Base-by-base conservation (phyloP, 1,139 yeast genomes). In the Zygosaccharomyces pseudobailii region DNA sequence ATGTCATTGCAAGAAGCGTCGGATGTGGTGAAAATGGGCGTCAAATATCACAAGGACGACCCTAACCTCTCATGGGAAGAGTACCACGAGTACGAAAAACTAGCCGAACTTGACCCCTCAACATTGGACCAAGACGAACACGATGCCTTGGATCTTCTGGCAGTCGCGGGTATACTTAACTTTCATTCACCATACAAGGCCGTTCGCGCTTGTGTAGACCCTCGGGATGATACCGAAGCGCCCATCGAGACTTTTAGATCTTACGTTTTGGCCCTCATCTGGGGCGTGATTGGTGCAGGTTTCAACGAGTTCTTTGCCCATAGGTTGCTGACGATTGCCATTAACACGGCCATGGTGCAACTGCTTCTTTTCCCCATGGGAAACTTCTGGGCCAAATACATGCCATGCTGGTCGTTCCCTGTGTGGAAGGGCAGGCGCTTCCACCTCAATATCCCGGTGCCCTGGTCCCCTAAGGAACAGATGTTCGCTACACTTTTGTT, bases 401-500 rank as follows among this genome's bases (percentile, higher is more conserved):
- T 81, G 17, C 87, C 87, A 4, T 71, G 72, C 47, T 70, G 74
- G 73, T 74, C 73, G 17, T 60, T 79, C 59, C 71, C 59, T 37
- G 63, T 61, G 52, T 36, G 40, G 40, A 66, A 66, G 54, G 76
- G 72, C 33, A 60, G 55, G 47, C 68, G 70, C 47, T 51, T 66
- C 58, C 64, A 77, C 44, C 57, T 79, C 57, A 73, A 81, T 62
- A 47, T 56, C 30, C 80, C 82, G 1, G 83, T 83, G 5, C 80
- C 80, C 5, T 84, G 87, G 86, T 70, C 75, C 32, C 73, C 69
- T 56, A 84, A 84, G 62, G 92, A 84, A 60, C 87, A 84, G 69
- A 78, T 80, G 81, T 69, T 80, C 51, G 71, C 80, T 3, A 76
- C 84, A 0, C 53, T 76, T 30, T 67, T 75, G 53, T 72, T 73